Evolutionary conservation across 2,329 filamentous ascomycete species (phyloP).

Genomic region (Trichoderma semiorbis): DNA sequence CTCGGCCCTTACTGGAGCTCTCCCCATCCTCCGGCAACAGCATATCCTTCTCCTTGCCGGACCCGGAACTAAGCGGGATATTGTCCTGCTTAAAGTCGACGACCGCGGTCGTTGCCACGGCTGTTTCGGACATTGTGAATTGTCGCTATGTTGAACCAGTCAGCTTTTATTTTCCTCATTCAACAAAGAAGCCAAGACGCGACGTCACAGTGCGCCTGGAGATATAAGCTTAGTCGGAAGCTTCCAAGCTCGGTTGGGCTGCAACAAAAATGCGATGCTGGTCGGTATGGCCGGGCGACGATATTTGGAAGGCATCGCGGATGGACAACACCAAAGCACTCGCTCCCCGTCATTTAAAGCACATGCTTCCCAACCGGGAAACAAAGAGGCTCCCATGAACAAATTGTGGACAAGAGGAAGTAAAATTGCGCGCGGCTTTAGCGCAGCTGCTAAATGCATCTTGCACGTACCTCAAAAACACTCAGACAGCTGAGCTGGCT

Average conservation of each 20-base stretch:
- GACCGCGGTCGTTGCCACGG: constrained; percentile 25
- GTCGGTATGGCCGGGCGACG: background rate
- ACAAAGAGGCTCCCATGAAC: background rate
- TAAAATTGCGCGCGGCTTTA: constrained; percentile 18
- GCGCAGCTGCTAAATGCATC: constrained; percentile 8
- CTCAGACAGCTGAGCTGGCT: background rate
- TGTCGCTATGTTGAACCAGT: background rate
- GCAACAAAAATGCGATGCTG: background rate
- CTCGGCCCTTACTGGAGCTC: constrained; percentile 47
- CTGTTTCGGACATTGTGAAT: constrained; percentile 34
- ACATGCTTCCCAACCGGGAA: background rate
- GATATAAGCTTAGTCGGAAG: background rate
- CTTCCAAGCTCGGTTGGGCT: background rate
- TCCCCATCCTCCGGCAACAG: constrained; percentile 41
- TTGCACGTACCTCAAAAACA: constrained; percentile 16
- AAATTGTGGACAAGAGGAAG: background rate
- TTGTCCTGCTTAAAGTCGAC: constrained; percentile 36
- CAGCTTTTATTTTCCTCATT: background rate
- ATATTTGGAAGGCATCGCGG: background rate
- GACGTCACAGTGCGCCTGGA: background rate
- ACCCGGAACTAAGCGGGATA: constrained; percentile 34
- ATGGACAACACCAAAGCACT: background rate
- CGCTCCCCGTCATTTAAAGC: background rate
- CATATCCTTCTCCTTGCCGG: constrained; percentile 43
- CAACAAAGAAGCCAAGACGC: background rate